A percentile compares a stretch with the other conserved stretches of the same genome.
phyloP scores from a whole-genome alignment of 768 basidiomycete species.

The Suillus luteus region DNA sequence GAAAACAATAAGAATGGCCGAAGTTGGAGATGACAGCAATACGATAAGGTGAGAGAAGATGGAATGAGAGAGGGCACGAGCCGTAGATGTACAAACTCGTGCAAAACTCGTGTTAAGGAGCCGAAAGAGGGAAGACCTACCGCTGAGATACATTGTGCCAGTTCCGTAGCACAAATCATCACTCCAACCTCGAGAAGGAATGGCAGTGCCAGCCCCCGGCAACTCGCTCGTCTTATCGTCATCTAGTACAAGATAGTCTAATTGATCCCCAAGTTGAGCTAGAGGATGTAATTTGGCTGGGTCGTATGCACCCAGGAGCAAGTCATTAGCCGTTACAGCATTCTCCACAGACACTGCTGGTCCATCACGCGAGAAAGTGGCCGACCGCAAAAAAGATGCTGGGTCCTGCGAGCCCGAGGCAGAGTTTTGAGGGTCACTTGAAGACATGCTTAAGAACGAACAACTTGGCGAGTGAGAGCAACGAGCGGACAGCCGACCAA shows the following conservation, averaged over 20 bases:
- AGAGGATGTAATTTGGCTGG: conserved; percentile 92
- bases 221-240: conserved; percentile 94
- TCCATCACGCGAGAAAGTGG: conserved; percentile 47
- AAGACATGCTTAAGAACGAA: conserved; percentile 29
- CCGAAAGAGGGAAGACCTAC: conserved; percentile 73
- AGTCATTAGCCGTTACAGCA: conserved; percentile 80
- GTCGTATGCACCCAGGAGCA: conserved; percentile 87
- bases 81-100: conserved; percentile 47
- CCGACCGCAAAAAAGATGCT: conserved; percentile 47
- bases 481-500: conserved; percentile 21
- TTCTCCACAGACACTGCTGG: conserved; percentile 45
- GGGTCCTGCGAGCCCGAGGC: conserved; percentile 46
- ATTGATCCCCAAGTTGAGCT: conserved; percentile 86
- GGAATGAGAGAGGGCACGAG: conserved; percentile 48
- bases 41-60: conserved; percentile 69
- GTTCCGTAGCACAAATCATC: conserved; percentile 99
- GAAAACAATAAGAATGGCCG: conserved; percentile 78
- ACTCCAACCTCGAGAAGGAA: conserved; percentile 96
- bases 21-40: conserved; percentile 56
- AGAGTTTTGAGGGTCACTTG: conserved; percentile 25
- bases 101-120: conserved; percentile 47
- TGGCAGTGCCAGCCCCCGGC: conserved; percentile 86
- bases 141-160: conserved; percentile 97
- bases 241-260: conserved; percentile 94
- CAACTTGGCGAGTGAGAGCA: conserved; percentile 22